Conservation (phyloP, 2,329 filamentous ascomycete genomes). For the Colletotrichum salicis region DNA sequence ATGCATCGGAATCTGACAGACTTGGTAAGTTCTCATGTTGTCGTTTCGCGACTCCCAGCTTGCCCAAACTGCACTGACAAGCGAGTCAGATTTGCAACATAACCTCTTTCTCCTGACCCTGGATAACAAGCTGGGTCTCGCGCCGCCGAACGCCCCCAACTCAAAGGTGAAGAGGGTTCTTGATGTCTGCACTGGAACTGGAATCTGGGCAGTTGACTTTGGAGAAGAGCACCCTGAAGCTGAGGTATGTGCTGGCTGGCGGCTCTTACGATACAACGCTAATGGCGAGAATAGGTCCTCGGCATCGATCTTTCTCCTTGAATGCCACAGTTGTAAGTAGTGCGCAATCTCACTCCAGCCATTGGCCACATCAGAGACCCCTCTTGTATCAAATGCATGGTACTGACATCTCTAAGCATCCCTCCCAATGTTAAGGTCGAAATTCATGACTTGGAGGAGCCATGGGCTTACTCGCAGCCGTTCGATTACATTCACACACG, state of each 20-base stretch:
- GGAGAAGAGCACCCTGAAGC: conserved; percentile 45
- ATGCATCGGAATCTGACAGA: not conserved
- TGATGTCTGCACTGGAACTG: conserved; percentile 60
- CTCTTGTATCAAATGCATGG: conserved; percentile 43
- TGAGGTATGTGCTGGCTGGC: conserved; percentile 31
- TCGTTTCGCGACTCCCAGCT: not conserved
- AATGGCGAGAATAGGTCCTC: conserved; percentile 30
- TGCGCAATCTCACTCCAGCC: conserved; percentile 5
- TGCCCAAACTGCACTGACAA: not conserved
- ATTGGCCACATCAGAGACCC: conserved; percentile 33
- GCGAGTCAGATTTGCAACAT: conserved; percentile 48
- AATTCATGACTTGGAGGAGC: conserved; percentile 47
- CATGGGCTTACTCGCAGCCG: conserved; percentile 44
- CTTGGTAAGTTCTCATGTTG: not conserved
- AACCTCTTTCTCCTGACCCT: conserved; percentile 46
- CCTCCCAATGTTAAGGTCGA: conserved; percentile 57
- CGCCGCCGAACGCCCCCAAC: not conserved
- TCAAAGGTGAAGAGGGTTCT: conserved; percentile 46
- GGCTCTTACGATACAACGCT: not conserved
- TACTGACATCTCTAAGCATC: conserved; percentile 36
- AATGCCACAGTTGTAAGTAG: conserved; percentile 43
- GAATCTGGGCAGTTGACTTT: conserved; percentile 57
- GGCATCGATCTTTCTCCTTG: conserved; percentile 47
- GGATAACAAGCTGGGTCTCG: conserved; percentile 38
- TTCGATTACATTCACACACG: conserved; percentile 50